Evolutionary conservation across 148 eudicot genomes (phyloP).

Genomic region (Simmondsia chinensis): DNA sequence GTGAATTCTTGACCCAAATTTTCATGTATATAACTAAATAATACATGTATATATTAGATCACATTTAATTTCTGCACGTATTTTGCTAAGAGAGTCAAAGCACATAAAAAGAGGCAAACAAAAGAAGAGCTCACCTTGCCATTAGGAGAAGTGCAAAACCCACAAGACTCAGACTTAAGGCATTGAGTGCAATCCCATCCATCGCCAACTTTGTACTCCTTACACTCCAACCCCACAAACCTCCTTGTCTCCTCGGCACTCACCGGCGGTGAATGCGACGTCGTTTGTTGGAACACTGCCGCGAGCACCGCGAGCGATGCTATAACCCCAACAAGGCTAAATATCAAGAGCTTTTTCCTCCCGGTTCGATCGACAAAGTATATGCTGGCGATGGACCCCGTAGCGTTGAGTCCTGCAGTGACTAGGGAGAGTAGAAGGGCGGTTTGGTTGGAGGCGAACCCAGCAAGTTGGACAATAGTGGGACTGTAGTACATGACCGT

Average conservation of each 20-base stretch:
- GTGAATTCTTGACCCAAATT: too few species aligned
- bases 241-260: conserved; percentile 19
- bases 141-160: conserved; percentile 35
- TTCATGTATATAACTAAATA: too few species aligned
- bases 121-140: too few species aligned
- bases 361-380: conserved; percentile 53
- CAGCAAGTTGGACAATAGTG: conserved; percentile 55
- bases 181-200: conserved; percentile 44
- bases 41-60: too few species aligned
- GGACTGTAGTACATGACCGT: conserved; percentile 69
- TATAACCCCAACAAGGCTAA: conserved; percentile 40
- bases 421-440: conserved; percentile 61
- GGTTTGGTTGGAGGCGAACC: conserved; percentile 48
- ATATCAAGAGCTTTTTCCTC: conserved; percentile 44
- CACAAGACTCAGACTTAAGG: conserved; percentile 32
- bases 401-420: conserved; percentile 52
- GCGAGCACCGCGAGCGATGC: conserved; percentile 32
- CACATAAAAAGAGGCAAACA: too few species aligned
- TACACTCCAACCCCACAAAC: conserved; percentile 25
- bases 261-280: conserved; percentile 35
- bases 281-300: conserved; percentile 31
- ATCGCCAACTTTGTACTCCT: conserved; percentile 13
- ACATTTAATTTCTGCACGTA: too few species aligned
- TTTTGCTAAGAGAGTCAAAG: too few species aligned
- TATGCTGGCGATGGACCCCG: conserved; percentile 51